These are phyloP conservation scores for Metschnikowia koreensis DNA, from an alignment of 805 yeast genomes.

Conservation along the genomic window DNA sequence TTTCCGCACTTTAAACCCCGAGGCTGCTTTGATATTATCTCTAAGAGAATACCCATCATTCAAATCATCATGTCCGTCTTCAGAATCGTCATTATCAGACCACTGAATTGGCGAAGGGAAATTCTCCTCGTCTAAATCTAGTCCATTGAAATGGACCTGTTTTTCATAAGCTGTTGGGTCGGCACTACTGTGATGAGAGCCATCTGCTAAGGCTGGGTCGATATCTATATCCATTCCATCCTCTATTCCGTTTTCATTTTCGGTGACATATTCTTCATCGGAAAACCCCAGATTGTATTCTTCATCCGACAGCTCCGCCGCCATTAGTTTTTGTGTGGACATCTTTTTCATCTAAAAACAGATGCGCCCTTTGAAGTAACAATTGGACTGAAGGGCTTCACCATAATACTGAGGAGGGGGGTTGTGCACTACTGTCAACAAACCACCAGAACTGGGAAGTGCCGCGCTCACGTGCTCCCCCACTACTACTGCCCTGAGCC, in stretches of 20 bases:
- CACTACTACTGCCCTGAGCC: neutral
- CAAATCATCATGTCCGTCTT: conserved; percentile 35
- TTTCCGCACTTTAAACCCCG: conserved; percentile 53
- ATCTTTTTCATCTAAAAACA: neutral
- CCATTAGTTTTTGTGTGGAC: conserved; percentile 1
- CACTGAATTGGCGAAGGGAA: conserved; percentile 20
- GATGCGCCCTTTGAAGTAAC: neutral
- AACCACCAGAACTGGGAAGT: neutral
- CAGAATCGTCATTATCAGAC: conserved; percentile 23
- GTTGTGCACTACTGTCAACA: neutral
- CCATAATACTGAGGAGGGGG: neutral
- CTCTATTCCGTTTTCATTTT: neutral
- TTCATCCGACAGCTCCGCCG: conserved; percentile 1
- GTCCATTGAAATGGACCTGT: neutral
- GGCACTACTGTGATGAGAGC: neutral
- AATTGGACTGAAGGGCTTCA: neutral
- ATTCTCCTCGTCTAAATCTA: conserved; percentile 9
- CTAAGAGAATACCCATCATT: conserved; percentile 49
- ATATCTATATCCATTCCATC: conserved; percentile 15
- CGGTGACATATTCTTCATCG: no score
- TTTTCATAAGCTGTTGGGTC: neutral
- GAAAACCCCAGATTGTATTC: neutral
- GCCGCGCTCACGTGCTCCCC: neutral
- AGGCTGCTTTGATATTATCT: conserved; percentile 67
- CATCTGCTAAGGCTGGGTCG: conserved; percentile 13